Evolutionary conservation across 2,329 filamentous ascomycete species (phyloP), one percentile per base, ranked within the genome.

Genomic region (Emmonsia crescens): DNA sequence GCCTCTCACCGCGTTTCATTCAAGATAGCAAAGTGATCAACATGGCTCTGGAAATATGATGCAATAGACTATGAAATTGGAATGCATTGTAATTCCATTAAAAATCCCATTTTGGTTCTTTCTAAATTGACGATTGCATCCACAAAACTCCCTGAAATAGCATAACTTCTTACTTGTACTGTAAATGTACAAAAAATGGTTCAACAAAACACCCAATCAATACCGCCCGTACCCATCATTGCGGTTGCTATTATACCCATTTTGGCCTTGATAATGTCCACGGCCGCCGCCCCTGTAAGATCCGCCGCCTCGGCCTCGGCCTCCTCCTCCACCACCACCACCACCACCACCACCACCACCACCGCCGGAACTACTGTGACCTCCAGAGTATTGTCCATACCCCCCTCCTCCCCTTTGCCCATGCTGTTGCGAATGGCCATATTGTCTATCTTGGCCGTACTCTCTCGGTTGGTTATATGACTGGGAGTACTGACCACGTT

Each of bases 161-260:
- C 55, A 57, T 31, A 29, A 57, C 27, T 6, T 57, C 33, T 54
- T 54, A 33, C 19, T 8, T 36, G 19, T 54, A 27, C 33, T 12
- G 33, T 56, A 40, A 9, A 19, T 40, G 19, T 44, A 46, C 55
- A 46, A 33, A n/a, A 9, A 46, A 46, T 2, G 19, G n/a, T n/a
- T 27, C 40, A 46, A 56, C 64, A 48, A 29, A 54, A 51, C 56
- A 21, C 16, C 21, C 40, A 40, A 54, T 67, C 59, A 71, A 65
- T 77, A 77, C 31, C 74, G 70, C 38, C 73, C 72, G 65, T 76
- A 76, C 61, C 75, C 73, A 64, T 74, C 73, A 60, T 70, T 68
- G 49, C 69, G 69, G 48, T 71, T 67, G n/a, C 68, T 66, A 51
- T 68, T 65, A 62, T 65, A 59, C 9, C 65, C 63, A 36, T 66